A percentile compares a stretch with the other conserved stretches of the same genome.
Conservation (phyloP, 106 monocot species). For the Dendrobium huoshanense region DNA sequence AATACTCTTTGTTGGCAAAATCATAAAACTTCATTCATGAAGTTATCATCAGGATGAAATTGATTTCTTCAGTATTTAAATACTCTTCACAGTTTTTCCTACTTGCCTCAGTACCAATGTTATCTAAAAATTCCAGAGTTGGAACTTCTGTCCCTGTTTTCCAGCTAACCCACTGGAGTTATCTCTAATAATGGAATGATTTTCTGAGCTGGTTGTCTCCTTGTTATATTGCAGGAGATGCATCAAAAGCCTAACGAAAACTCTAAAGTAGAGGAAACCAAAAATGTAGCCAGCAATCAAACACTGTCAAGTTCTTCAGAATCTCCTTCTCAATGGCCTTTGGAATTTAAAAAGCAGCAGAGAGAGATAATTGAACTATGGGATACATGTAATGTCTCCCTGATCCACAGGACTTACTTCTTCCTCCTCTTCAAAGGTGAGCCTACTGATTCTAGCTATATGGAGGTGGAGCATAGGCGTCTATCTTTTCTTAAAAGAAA, state of each 20-base stretch:
- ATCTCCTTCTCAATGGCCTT: conserved; percentile 36
- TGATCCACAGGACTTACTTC: conserved; percentile 81
- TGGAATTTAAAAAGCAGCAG: conserved; percentile 69
- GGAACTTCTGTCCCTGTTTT: too few relatives aligned
- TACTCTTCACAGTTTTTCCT: too few relatives aligned
- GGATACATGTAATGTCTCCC: conserved; percentile 79
- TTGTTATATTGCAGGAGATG: conserved; percentile 26
- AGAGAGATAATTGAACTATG: conserved; percentile 71
- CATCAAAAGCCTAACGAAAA: conserved; percentile 7
- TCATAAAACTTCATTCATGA: too few relatives aligned
- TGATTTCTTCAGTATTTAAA: too few relatives aligned
- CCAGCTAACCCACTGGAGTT: too few relatives aligned
- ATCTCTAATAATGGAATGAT: too few relatives aligned
- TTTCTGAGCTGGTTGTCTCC: not conserved
- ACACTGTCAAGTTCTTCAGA: conserved; percentile 27
- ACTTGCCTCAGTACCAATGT: too few relatives aligned
- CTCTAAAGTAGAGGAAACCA: conserved; percentile 12
- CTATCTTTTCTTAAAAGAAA: conserved; percentile 50
- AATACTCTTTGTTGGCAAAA: too few relatives aligned
- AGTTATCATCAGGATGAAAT: too few relatives aligned
- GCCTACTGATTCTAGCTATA: conserved; percentile 64
- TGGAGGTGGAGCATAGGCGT: conserved; percentile 85
- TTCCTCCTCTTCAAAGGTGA: conserved; percentile 89
- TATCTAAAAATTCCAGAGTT: too few relatives aligned
- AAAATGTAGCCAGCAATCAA: conserved; percentile 31